Evolutionary conservation across 2,329 filamentous ascomycete genomes (phyloP), one percentile per base, ranked within the genome.

Genomic region (Dryadomyces quercus-mongolicae): DNA sequence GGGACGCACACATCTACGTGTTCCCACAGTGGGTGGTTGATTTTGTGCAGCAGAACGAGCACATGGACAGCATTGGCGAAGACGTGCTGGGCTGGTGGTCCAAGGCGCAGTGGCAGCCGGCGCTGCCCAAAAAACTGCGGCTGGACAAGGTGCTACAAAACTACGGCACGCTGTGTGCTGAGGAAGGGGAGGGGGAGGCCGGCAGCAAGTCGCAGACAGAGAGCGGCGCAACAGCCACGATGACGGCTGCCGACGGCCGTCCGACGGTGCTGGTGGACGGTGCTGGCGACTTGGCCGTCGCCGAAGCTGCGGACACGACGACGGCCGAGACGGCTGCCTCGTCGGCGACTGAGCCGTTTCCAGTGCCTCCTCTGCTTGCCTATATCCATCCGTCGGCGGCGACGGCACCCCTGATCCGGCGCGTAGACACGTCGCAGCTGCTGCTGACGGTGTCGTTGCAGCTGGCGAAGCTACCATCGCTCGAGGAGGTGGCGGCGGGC

Each of bases 61-160:
- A 79, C 12, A 81, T 98, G 58, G 88, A 95, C 62, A 94, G 85
- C 54, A 83, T 98, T 49, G 87, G 86, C 36, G 92, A 97, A 67
- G 92, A 97, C 63, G 82, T 96, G 6, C 74, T 97, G 16, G 90
- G 91, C 7, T 95, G 88, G 86, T 95, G 91, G 90, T 88, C 91
- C 38, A 97, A 97, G 67, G 83, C 92, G 1, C 83, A 84, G 54
- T 98, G 93, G 93, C 91, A 97, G 67, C 74, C 79, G 3, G 87
- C 88, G 0, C 73, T 96, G 3, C 81, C 80, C 0, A 81, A 86
- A 52, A 96, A 95, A 68, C 75, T 97, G 8, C 80, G 83, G 1
- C 71, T 95, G 52, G 72, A 79, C 51, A 75, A 84, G 47, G 78
- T 92, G 4, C 74, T 93, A 42, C 47, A 58, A 55, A 10, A 34